Evolutionary conservation across 345 rosid species (phyloP), one percentile per base, ranked within the genome.

Genomic region (Xanthoceras sorbifolium): DNA sequence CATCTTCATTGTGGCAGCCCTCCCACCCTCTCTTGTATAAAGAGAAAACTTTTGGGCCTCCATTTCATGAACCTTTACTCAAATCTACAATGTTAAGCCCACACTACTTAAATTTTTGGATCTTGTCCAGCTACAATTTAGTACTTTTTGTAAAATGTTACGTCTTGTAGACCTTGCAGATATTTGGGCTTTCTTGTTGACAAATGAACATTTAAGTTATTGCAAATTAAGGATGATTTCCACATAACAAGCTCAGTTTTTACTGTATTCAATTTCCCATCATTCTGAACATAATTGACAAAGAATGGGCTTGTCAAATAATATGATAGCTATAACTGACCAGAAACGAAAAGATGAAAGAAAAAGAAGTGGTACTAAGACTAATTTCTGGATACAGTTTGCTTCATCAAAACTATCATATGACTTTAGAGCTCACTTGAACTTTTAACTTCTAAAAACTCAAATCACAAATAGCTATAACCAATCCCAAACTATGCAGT

Each of bases 341-440:
- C 28, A 28, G 26, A 69, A 69, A 69, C 20, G n/a, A 32, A 31
- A 32, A 1, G 9, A 9, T 6, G 20, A 17, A 7, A 44, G 28
- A 40, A 28, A 7, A 26, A 25, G 11, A 9, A 22, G 55, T 38
- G 20, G 64, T n/a, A 64, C 63, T 20, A 28, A n/a, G 44, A 42
- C 29, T 12, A 20, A n/a, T 64, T 72, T 74, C 22, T 12, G 46
- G 59, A 25, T n/a, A 15, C 22, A 6, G 17, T 59, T 60, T 44
- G 22, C 59, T 42, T 44, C 31, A 76, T 52, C 66, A 67, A 50
- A 50, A 52, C 70, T 25, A 12, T 22, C 70, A 66, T 6, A 66
- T 11, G 26, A 64, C 66, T 52, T n/a, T n/a, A 8, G 1, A 55
- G 48, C 34, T 75, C 18, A 75, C 18, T 23, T n/a, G 9, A 36